These are phyloP conservation scores for Diospyros lotus DNA, from an alignment of 148 eudicot species.

Conservation along the genomic window DNA sequence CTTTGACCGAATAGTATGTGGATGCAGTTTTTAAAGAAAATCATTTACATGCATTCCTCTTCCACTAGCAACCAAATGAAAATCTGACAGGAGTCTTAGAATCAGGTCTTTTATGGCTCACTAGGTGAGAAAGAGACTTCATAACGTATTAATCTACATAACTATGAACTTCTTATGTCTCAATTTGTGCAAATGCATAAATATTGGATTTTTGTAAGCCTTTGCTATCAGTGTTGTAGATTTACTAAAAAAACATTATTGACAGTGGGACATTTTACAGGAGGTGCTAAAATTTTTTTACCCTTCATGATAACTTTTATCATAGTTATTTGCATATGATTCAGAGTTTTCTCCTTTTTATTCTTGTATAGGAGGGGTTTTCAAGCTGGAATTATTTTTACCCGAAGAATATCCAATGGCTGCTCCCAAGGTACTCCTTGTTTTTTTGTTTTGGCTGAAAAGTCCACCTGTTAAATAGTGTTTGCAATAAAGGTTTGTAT, in stretches of 20 bases:
- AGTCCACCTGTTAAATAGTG: background rate
- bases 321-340: background rate
- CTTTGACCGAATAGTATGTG: no score
- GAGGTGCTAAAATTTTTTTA: background rate
- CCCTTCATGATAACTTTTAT: background rate
- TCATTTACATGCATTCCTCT: background rate
- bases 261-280: background rate
- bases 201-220: background rate
- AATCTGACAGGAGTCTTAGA: background rate
- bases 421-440: conserved; percentile 78
- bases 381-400: conserved; percentile 91
- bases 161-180: background rate
- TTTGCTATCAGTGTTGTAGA: background rate
- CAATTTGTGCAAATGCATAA: background rate
- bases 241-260: background rate
- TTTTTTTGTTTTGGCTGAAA: background rate
- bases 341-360: conserved; percentile 4
- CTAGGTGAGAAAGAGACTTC: no score
- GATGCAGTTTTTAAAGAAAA: background rate
- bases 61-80: background rate
- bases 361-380: conserved; percentile 73
- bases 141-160: no score
- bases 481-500: background rate
- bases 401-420: conserved; percentile 99
- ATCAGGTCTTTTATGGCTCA: no score